phyloP scores from a whole-genome alignment of 805 yeast genomes.

The Komagataella pseudopastoris region DNA sequence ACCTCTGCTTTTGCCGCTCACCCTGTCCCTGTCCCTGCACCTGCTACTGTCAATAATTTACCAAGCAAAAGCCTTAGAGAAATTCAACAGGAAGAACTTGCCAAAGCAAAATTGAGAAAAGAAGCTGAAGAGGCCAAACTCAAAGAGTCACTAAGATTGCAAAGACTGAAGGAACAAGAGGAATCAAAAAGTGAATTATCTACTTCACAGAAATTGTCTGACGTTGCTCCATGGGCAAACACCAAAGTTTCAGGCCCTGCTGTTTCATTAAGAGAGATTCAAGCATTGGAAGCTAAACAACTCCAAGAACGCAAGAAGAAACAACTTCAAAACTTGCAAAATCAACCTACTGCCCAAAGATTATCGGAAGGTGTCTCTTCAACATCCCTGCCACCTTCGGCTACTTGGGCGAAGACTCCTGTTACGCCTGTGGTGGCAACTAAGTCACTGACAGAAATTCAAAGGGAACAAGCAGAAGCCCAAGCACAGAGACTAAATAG shows the following conservation, averaged over 20 bases:
- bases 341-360: not conserved
- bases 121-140: not conserved
- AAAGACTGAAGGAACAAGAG: not conserved
- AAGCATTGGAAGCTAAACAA: slow-evolving; percentile 23
- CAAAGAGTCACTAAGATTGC: not conserved
- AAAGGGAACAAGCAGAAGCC: slow-evolving; percentile 39
- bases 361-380: slow-evolving; percentile 6
- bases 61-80: not conserved
- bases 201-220: slow-evolving; percentile 5
- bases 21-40: not conserved
- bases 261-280: slow-evolving; percentile 38
- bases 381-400: slow-evolving; percentile 22
- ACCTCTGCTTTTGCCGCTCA: not conserved
- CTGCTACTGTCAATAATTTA: not conserved
- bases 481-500: slow-evolving; percentile 9
- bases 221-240: slow-evolving; percentile 47
- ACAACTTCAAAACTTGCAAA: slow-evolving; percentile 9
- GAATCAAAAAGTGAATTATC: slow-evolving; percentile 1
- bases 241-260: slow-evolving; percentile 18
- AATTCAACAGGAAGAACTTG: not conserved
- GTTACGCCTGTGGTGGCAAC: slow-evolving; percentile 16
- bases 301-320: slow-evolving; percentile 19
- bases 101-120: not conserved
- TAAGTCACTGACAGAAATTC: slow-evolving; percentile 48
- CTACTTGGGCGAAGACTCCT: slow-evolving; percentile 23